Evolutionary conservation across 176 grass and related monocot species (phyloP).

Genomic region (Aegilops umbellulata): DNA sequence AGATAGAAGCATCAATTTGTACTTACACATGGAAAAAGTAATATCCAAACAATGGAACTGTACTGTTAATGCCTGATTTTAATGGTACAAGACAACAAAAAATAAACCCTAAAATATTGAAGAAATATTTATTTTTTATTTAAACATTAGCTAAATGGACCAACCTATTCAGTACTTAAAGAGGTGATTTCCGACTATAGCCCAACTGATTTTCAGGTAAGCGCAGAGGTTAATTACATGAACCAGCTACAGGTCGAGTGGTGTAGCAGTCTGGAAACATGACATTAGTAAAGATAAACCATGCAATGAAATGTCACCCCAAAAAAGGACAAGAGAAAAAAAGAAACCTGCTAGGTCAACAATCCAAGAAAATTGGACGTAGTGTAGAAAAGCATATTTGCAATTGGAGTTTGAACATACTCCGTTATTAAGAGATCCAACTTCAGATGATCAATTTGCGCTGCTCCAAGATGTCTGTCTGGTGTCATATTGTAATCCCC

Average conservation of each 20-base stretch:
- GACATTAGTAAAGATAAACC: background rate
- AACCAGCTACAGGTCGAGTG: background rate
- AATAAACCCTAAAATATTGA: background rate
- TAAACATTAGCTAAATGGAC: background rate
- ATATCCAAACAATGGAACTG: background rate
- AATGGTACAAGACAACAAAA: background rate
- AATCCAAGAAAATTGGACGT: background rate
- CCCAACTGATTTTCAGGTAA: background rate
- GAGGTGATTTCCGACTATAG: background rate
- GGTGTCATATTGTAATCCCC: constrained; percentile 99
- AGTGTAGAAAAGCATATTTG: constrained; percentile 5
- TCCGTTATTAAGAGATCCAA: constrained; percentile 94
- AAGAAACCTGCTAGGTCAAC: background rate
- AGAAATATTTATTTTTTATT: constrained; percentile 6
- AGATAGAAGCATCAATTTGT: constrained; percentile 19
- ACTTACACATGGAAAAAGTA: background rate
- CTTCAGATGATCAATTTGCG: constrained; percentile 83
- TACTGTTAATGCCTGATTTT: background rate
- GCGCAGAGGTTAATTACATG: background rate
- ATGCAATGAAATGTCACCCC: background rate
- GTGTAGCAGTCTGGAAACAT: constrained; percentile 3
- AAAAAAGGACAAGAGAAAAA: background rate
- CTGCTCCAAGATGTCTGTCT: constrained; percentile 96
- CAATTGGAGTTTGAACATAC: constrained; percentile 37
- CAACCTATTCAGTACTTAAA: constrained; percentile 7